Base-by-base conservation (phyloP, 2,329 filamentous ascomycete genomes). In the Aphanocladium album region DNA sequence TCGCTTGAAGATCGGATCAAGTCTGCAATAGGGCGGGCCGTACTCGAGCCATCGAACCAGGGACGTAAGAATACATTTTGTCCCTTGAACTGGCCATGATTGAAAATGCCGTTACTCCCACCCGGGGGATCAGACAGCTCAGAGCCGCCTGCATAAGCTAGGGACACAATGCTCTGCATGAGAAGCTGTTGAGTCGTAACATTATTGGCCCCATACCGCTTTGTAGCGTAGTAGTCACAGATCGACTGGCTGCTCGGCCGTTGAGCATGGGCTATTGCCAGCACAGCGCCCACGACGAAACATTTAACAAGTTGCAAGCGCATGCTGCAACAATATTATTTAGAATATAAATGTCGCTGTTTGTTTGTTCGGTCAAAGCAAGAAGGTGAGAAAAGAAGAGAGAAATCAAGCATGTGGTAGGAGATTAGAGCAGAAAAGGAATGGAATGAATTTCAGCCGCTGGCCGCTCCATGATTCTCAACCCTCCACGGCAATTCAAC, bases 31-130 rank as follows among this genome's bases (percentile, higher is more conserved):
- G 43, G 43, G 43, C 21, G n/a, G 12, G 2, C 21, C 65, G 45
- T 64, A 66, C 65, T 67, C 21, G 69, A 65, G 19, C 71, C 70
- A 57, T 73, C 67, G 57, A 73, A 73, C 66, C 67, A 73, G 19
- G 70, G 64, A 33, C 64, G 61, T 3, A 72, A 64, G 57, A 71
- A 62, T 2, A 73, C 67, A n/a, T 63, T 30, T 17, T 62, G 35
- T 4, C 63, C 66, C 14, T 67, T 23, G 58, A 67, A 71, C 1
- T 30, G 58, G 4, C 70, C 71, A 6, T 63, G 62, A 46, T 70
- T 71, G 25, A 73, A 66, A 19, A 72, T 71, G 2, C 71, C 70
- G 1, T 67, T 68, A 25, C 67, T 63, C 12, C 64, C 61, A 16
- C 60, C 27, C 8, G 63, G 53, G 11, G 63, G 55, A 17, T 65